Evolutionary conservation across 164 flowering plant genomes (phyloP).

Genomic region (Malania oleifera): DNA sequence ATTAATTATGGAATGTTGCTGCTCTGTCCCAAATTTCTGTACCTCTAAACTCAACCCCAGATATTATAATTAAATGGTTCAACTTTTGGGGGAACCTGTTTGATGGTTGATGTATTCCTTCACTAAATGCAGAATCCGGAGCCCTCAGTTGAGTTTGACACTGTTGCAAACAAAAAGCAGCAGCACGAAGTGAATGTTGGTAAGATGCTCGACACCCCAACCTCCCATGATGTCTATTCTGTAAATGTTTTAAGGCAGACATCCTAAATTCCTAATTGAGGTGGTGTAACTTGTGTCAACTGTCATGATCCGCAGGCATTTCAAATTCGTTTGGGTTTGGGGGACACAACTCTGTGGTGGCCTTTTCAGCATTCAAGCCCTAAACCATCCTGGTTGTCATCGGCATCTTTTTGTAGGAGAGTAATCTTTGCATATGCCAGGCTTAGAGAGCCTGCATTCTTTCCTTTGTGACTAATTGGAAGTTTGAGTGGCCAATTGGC

Average conservation of each 20-base stretch:
- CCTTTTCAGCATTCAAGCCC: constrained; percentile 76
- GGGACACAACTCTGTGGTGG: constrained; percentile 92
- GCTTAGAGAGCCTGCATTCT: too few species aligned
- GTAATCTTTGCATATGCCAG: too few species aligned
- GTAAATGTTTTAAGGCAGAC: neutral
- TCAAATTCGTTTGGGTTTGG: constrained; percentile 94
- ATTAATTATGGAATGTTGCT: too few species aligned
- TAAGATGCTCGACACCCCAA: constrained; percentile 25
- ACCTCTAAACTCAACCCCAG: too few species aligned
- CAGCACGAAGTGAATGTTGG: constrained; percentile 96
- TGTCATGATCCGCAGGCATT: constrained; percentile 61
- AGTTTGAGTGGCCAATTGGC: too few species aligned
- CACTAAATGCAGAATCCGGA: constrained; percentile 62
- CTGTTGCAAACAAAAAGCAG: constrained; percentile 71
- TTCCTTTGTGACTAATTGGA: too few species aligned
- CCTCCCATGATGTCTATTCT: neutral
- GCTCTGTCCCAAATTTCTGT: too few species aligned
- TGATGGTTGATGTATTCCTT: constrained; percentile 3
- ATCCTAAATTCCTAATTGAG: neutral
- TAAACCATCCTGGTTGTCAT: constrained; percentile 17
- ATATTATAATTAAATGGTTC: too few species aligned
- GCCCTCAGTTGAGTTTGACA: constrained; percentile 80
- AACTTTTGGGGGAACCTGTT: too few species aligned
- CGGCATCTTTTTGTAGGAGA: constrained; percentile 1
- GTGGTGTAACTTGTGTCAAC: neutral